These are phyloP conservation scores for Phytophthora sansomeana DNA, from an alignment of 352 stramenopile genomes.

Conservation along the genomic window DNA sequence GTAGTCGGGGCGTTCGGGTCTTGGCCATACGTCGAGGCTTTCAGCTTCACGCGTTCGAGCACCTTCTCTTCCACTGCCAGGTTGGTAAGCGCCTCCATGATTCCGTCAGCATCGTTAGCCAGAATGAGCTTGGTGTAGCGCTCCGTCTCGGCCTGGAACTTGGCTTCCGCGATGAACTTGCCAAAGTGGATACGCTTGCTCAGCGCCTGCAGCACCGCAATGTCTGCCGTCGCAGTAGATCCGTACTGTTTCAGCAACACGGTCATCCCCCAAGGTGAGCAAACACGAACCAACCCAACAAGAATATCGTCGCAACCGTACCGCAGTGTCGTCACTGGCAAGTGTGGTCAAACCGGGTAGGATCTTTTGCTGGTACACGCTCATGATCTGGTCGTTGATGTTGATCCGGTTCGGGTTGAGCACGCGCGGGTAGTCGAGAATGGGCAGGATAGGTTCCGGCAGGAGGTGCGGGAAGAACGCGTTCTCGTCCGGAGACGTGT, in stretches of 20 bases:
- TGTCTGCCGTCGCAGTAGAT: slow-evolving; percentile 89
- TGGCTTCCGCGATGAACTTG: slow-evolving; percentile 98
- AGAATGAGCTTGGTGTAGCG: slow-evolving; percentile 94
- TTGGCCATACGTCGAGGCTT: slow-evolving; percentile 97
- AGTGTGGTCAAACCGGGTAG: slow-evolving; percentile 90
- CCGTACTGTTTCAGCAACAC: slow-evolving; percentile 58
- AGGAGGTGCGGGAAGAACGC: slow-evolving; percentile 96
- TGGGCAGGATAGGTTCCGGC: slow-evolving; percentile 92
- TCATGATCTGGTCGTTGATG: slow-evolving; percentile 98
- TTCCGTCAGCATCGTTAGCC: slow-evolving; percentile 93
- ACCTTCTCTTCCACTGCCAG: slow-evolving; percentile 93
- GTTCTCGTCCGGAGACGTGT: slow-evolving; percentile 98
- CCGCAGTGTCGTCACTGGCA: slow-evolving; percentile 90
- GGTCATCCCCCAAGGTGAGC: neutral
- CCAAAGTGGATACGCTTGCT: slow-evolving; percentile 98
- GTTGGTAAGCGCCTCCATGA: slow-evolving; percentile 97
- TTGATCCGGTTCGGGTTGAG: slow-evolving; percentile 96
- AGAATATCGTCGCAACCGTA: slow-evolving; percentile 27
- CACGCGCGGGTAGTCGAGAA: slow-evolving; percentile 93
- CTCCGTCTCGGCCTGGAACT: slow-evolving; percentile 94
- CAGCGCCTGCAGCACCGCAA: slow-evolving; percentile 95
- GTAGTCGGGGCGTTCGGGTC: slow-evolving; percentile 63
- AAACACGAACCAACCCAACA: neutral
- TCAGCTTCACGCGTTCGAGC: slow-evolving; percentile 93
- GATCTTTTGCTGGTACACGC: slow-evolving; percentile 97